Conservation (phyloP, 2,329 filamentous ascomycete species). For the Aciculosporium take region DNA sequence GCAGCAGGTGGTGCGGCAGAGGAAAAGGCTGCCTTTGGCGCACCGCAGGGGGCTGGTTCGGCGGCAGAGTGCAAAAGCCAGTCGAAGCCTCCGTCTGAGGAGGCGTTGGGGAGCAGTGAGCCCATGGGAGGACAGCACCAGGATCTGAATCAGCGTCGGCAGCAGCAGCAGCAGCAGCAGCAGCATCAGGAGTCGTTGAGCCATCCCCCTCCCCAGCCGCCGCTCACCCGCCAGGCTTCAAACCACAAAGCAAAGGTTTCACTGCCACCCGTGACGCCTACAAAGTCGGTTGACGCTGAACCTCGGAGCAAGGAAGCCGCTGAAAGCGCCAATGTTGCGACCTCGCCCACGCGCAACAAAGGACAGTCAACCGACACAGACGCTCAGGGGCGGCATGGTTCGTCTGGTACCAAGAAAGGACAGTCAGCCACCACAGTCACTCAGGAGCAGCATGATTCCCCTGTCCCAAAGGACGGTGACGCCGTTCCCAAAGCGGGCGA, state of each 20-base stretch:
- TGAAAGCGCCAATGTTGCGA: neutral
- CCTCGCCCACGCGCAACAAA: neutral
- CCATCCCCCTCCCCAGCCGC: conserved; percentile 4
- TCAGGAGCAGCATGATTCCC: neutral
- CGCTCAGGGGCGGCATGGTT: neutral
- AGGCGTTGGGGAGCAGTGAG: conserved; percentile 10
- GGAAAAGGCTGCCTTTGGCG: neutral
- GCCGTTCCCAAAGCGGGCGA: neutral
- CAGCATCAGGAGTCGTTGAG: neutral
- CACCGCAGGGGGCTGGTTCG: neutral
- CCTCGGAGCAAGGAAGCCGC: neutral
- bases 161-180: neutral
- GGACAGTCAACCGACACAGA: neutral
- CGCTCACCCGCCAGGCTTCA: conserved; percentile 2
- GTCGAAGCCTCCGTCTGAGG: conserved; percentile 18
- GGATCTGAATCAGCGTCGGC: neutral
- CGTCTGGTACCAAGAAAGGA: neutral
- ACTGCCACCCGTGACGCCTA: conserved; percentile 6
- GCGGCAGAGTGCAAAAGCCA: conserved; percentile 8
- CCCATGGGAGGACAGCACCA: neutral
- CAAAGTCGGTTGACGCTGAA: neutral
- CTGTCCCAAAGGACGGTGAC: neutral
- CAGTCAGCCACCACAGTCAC: neutral
- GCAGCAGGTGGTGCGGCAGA: neutral
- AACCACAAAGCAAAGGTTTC: conserved; percentile 11